Evolutionary conservation across 2,329 filamentous ascomycete species (phyloP).

Genomic region (Exophiala bonariae): DNA sequence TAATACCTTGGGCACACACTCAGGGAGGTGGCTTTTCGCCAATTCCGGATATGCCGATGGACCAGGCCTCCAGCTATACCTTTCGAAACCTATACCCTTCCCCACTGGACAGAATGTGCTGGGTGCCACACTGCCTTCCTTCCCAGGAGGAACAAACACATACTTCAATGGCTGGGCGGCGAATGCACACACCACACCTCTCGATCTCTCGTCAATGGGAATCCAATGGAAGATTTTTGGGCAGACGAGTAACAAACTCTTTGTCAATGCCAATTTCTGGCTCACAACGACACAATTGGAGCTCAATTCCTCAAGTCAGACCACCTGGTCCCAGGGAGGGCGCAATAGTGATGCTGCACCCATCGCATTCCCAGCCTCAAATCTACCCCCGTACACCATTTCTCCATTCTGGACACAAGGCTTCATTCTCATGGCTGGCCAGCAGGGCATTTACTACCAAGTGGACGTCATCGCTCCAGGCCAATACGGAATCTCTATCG

Average conservation of each 20-base stretch:
- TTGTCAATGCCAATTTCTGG: slow-evolving; percentile 44
- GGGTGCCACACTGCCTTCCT: slow-evolving; percentile 1
- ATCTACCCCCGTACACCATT: slow-evolving; percentile 8
- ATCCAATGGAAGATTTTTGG: slow-evolving; percentile 26
- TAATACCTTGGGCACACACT: slow-evolving; percentile 8
- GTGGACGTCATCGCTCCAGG: slow-evolving; percentile 10
- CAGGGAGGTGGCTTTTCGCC: slow-evolving; percentile 9
- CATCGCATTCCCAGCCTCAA: slow-evolving; percentile 2
- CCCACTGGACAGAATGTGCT: slow-evolving; percentile 7
- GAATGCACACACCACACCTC: slow-evolving; percentile 7
- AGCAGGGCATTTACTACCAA: slow-evolving; percentile 21
- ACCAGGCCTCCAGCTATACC: slow-evolving; percentile 6
- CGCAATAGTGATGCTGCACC: slow-evolving; percentile 8
- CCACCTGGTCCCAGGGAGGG: slow-evolving; percentile 1
- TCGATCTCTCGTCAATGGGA: slow-evolving; percentile 4
- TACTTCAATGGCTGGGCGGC: slow-evolving; percentile 9
- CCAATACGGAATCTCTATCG: slow-evolving; percentile 14
- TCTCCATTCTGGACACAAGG: slow-evolving; percentile 15
- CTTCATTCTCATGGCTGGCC: slow-evolving; percentile 4
- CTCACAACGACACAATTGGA: slow-evolving; percentile 32
- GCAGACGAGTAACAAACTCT: slow-evolving; percentile 46
- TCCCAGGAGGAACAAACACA: slow-evolving; percentile 14
- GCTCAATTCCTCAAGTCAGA: slow-evolving; percentile 7
- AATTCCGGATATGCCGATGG: background rate
- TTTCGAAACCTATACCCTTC: slow-evolving; percentile 11